These are phyloP conservation scores for Ophiostoma montium DNA, from an alignment of 2,329 filamentous ascomycete species.

Conservation along the genomic window DNA sequence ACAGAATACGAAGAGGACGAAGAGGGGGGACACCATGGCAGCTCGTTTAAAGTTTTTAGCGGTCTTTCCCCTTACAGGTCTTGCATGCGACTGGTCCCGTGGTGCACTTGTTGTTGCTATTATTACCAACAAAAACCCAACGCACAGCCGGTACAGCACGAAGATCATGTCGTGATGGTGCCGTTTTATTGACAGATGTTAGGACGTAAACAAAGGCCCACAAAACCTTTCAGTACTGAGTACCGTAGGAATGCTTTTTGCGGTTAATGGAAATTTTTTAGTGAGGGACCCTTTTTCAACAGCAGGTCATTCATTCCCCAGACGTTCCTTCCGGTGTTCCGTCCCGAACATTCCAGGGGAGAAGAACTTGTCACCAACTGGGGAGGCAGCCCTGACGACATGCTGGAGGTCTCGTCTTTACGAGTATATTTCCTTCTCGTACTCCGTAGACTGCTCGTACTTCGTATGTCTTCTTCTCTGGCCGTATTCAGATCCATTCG, in stretches of 20 bases:
- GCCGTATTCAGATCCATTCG: neutral
- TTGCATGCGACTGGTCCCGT: neutral
- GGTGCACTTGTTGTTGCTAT: neutral
- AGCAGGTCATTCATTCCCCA: neutral
- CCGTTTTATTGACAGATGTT: neutral
- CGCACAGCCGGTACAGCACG: neutral
- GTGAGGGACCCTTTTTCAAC: neutral
- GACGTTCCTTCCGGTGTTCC: conserved; percentile 3
- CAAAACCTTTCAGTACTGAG: no score
- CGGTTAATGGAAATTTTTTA: no score
- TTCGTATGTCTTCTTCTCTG: no score
- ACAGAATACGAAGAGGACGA: neutral
- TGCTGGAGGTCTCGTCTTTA: neutral
- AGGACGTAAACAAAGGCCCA: no score
- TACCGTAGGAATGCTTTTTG: no score
- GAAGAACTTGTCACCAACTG: neutral
- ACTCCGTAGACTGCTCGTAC: no score
- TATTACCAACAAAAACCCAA: neutral
- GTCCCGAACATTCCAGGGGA: conserved; percentile 2
- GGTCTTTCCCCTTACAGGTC: neutral
- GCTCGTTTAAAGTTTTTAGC: neutral
- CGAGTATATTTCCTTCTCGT: no score
- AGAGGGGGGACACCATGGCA: neutral
- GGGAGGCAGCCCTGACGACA: neutral
- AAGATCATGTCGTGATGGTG: neutral